Percentiles rank a stretch among this genome's conserved stretches.
Evolutionary conservation across 305 asterid species (phyloP).

Genomic region (Fraxinus sp.): DNA sequence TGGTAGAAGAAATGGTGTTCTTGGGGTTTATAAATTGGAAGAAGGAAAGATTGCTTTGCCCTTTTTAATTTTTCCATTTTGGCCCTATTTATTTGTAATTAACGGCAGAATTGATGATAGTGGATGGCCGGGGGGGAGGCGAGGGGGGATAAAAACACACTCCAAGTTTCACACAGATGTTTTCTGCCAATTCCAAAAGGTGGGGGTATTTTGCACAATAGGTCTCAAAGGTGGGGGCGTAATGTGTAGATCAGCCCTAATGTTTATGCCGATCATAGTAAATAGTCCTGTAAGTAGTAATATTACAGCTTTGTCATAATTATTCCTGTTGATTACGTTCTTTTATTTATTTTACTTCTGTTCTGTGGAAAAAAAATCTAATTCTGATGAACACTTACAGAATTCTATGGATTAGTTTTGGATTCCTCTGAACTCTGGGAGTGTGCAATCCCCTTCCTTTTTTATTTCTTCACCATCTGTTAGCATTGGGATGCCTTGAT

Average conservation of each 20-base stretch:
- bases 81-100: no score
- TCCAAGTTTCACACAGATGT: no score
- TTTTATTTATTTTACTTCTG: neutral
- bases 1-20: constrained; percentile 72
- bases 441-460: neutral
- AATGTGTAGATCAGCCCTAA: no score
- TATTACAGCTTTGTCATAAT: neutral
- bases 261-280: neutral
- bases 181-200: no score
- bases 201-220: no score
- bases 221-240: no score
- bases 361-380: neutral
- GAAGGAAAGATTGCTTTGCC: no score
- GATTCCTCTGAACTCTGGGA: neutral
- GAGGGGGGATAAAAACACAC: no score
- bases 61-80: no score
- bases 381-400: neutral
- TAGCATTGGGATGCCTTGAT: neutral
- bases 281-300: neutral
- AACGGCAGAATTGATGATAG: no score
- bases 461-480: neutral
- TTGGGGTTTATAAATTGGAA: constrained; percentile 47
- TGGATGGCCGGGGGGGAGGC: no score
- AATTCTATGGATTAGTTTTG: neutral
- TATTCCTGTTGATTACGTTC: neutral